Base-by-base conservation (phyloP, 2,329 filamentous ascomycete genomes). In the Periconia sp. region DNA sequence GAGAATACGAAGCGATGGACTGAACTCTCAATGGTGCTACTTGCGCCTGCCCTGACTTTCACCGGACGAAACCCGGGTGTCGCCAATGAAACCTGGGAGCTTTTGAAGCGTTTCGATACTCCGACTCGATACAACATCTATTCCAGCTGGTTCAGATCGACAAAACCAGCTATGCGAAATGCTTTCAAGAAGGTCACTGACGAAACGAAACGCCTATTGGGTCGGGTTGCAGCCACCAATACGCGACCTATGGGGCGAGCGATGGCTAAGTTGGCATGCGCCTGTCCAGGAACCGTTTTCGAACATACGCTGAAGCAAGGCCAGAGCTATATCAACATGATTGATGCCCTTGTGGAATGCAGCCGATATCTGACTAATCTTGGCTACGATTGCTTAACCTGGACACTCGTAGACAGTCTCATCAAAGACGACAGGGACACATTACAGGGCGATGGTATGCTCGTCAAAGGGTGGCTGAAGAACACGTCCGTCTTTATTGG, bases 341-440 rank as follows among this genome's bases (percentile, higher is more conserved):
- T 96, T 52, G 91, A 96, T 57, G 91, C 91, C 6, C 91, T 99
- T 56, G 92, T 97, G 14, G 92, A 97, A 70, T 97, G 92, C 67
- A 92, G 91, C 40, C 88, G 91, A 64, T 97, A 97, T 71, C 97
- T 97, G 63, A 96, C 93, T 1, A 87, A 90, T 50, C 78, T 99
- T 37, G 93, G 91, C 0, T 96, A 96, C 70, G 94, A 99, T 72
- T 90, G 96, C 31, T 80, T 99, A 43, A 90, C 91, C 3, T 99
- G 93, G 92, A 91, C 91, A 18, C 79, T 99, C 43, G 85, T 99
- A 74, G 95, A 86, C 66, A 81, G 83, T 10, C 79, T 89, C 55
- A 81, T 82, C 30, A 82, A 81, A 43, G 79, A 81, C 41, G 82
- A 81, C 37, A 79, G 84, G 59, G 80, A 80, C 44, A 79, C 84